A percentile compares a stretch with the other conserved stretches of the same genome.
These are phyloP conservation scores for Kwoniella shivajii DNA, from an alignment of 1,284 basidiomycete genomes.

Conservation along the genomic window DNA sequence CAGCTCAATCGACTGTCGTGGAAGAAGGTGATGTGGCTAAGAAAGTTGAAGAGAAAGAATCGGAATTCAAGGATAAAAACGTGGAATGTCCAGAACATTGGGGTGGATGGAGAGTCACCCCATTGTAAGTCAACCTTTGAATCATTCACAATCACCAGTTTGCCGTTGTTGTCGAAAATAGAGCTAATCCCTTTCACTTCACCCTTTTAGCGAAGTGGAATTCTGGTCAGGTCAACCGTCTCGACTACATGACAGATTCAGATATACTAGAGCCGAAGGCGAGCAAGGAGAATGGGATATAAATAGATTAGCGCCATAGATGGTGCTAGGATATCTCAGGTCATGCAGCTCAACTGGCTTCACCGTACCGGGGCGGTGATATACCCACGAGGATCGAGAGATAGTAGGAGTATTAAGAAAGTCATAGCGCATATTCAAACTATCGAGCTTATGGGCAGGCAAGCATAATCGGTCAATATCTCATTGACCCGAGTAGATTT, in stretches of 20 bases:
- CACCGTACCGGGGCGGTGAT: too few species aligned
- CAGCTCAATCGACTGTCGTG: constrained; percentile 78
- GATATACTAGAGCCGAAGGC: constrained; percentile 67
- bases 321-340: too few species aligned
- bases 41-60: constrained; percentile 64
- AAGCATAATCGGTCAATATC: too few species aligned
- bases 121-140: constrained; percentile 63
- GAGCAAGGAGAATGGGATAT: constrained; percentile 68
- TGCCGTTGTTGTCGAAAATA: not conserved
- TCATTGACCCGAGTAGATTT: too few species aligned
- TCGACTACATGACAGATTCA: constrained; percentile 83
- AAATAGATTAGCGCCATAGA: constrained; percentile 70
- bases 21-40: constrained; percentile 68
- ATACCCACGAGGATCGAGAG: too few species aligned
- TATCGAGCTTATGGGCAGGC: too few species aligned
- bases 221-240: constrained; percentile 93
- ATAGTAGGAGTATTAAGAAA: too few species aligned
- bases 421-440: too few species aligned
- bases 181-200: constrained; percentile 1
- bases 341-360: too few species aligned
- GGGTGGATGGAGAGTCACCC: constrained; percentile 94
- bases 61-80: constrained; percentile 60
- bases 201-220: constrained; percentile 67
- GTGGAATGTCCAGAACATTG: constrained; percentile 85
- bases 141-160: not conserved